These are phyloP conservation scores for Exophiala dermatitidis DNA, from an alignment of 2,329 filamentous ascomycete species.

Conservation along the genomic window DNA sequence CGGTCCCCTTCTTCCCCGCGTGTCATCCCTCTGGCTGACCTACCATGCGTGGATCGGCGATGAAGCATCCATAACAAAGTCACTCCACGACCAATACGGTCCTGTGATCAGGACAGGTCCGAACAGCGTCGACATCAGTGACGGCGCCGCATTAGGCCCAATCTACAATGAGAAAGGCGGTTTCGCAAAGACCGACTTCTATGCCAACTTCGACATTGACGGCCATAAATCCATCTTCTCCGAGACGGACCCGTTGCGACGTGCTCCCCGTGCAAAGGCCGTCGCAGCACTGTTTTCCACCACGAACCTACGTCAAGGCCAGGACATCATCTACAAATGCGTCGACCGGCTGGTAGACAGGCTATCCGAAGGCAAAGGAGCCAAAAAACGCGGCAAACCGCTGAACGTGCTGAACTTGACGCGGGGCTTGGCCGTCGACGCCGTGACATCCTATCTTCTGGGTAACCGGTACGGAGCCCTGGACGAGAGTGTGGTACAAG, in stretches of 20 bases:
- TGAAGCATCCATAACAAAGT: slow-evolving; percentile 29
- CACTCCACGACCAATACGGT: slow-evolving; percentile 33
- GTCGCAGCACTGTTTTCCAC: slow-evolving; percentile 46
- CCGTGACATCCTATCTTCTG: slow-evolving; percentile 50
- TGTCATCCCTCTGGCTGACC: slow-evolving; percentile 32
- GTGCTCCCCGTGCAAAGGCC: slow-evolving; percentile 44
- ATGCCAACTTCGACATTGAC: slow-evolving; percentile 53
- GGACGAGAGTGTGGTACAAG: slow-evolving; percentile 29
- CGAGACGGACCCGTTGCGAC: slow-evolving; percentile 32
- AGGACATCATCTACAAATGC: slow-evolving; percentile 36
- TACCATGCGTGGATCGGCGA: slow-evolving; percentile 33
- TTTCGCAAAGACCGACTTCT: slow-evolving; percentile 47
- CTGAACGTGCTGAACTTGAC: slow-evolving; percentile 47
- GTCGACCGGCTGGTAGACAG: slow-evolving; percentile 39
- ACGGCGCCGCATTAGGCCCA: slow-evolving; percentile 40
- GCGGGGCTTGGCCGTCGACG: slow-evolving; percentile 48
- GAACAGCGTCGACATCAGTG: slow-evolving; percentile 38
- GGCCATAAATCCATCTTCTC: slow-evolving; percentile 48
- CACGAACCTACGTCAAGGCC: slow-evolving; percentile 37
- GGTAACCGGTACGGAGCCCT: slow-evolving; percentile 45
- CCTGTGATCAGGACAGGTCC: slow-evolving; percentile 35
- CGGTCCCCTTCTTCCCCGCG: slow-evolving; percentile 33
- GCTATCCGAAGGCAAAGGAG: slow-evolving; percentile 32
- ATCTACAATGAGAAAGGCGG: slow-evolving; percentile 50
- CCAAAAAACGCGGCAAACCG: slow-evolving; percentile 24